A percentile compares a stretch with the other conserved stretches of the same genome.
Evolutionary conservation across 2,329 filamentous ascomycete genomes (phyloP).

Genomic region (Diaporthe citri): DNA sequence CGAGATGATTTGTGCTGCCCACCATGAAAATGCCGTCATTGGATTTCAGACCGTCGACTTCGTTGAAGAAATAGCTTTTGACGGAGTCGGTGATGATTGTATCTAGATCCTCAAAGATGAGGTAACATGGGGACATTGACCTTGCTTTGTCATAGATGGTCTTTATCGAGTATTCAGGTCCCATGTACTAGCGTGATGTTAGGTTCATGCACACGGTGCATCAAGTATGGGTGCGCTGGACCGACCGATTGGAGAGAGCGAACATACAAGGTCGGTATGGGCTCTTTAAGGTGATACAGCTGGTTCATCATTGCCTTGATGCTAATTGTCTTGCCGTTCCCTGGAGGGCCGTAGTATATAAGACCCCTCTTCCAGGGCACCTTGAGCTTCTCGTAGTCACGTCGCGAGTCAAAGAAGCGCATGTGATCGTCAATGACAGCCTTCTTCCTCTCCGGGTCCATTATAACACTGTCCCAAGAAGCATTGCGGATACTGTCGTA

Average conservation of each 20-base stretch:
- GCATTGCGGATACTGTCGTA: slow-evolving; percentile 68
- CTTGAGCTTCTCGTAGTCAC: slow-evolving; percentile 69
- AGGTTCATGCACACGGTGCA: neutral
- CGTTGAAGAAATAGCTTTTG: slow-evolving; percentile 78
- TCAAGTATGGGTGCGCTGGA: slow-evolving; percentile 12
- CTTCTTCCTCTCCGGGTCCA: slow-evolving; percentile 75
- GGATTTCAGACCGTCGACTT: slow-evolving; percentile 76
- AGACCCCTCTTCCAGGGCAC: slow-evolving; percentile 80
- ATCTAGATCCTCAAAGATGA: slow-evolving; percentile 81
- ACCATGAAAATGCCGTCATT: slow-evolving; percentile 81
- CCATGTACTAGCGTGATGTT: slow-evolving; percentile 54
- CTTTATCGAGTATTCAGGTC: slow-evolving; percentile 68
- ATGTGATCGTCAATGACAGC: slow-evolving; percentile 73
- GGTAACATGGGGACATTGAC: slow-evolving; percentile 73
- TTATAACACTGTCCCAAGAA: slow-evolving; percentile 75
- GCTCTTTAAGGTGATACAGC: slow-evolving; percentile 64
- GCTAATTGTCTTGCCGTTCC: slow-evolving; percentile 76
- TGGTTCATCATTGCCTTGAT: slow-evolving; percentile 78
- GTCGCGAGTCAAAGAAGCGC: slow-evolving; percentile 71
- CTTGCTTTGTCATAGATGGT: slow-evolving; percentile 71
- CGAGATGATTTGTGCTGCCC: slow-evolving; percentile 75
- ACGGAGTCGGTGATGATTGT: slow-evolving; percentile 71
- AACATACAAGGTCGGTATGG: slow-evolving; percentile 73
- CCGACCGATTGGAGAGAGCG: slow-evolving; percentile 60
- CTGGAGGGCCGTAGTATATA: slow-evolving; percentile 74